These are phyloP conservation scores for Quercus mongolica DNA, from an alignment of 306 rosid species.

Conservation along the genomic window DNA sequence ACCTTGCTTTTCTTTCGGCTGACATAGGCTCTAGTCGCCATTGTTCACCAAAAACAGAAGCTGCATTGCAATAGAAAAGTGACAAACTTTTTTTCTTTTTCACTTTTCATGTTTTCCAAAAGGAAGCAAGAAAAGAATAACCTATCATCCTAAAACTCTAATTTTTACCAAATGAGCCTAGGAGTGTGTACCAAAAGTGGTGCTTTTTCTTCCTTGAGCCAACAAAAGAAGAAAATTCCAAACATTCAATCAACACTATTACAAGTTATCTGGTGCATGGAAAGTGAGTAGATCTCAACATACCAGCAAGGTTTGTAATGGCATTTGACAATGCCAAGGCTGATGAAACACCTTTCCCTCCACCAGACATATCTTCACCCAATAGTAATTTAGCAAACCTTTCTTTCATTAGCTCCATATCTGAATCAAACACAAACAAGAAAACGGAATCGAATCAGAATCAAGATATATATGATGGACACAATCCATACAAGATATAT, in stretches of 20 bases:
- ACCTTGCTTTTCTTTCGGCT: slow-evolving; percentile 63
- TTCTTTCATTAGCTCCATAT: slow-evolving; percentile 93
- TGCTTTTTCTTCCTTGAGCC: background rate
- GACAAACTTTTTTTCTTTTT: background rate
- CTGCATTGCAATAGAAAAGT: slow-evolving; percentile 44
- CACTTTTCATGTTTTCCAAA: background rate
- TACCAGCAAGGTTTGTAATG: slow-evolving; percentile 94
- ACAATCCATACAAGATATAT: no score
- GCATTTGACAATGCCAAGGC: slow-evolving; percentile 99
- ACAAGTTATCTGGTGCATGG: background rate
- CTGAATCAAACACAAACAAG: slow-evolving; percentile 47
- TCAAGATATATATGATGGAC: background rate
- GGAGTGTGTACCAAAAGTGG: background rate
- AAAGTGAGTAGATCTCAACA: background rate
- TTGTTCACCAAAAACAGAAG: slow-evolving; percentile 94
- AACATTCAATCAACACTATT: background rate
- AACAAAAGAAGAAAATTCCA: no score
- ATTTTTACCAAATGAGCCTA: background rate
- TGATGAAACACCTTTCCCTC: slow-evolving; percentile 96
- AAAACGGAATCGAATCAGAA: background rate
- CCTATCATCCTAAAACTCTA: background rate
- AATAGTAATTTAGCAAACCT: slow-evolving; percentile 82
- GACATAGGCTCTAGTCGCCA: slow-evolving; percentile 85
- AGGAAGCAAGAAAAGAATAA: background rate
- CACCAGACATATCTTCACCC: slow-evolving; percentile 99